Evolutionary conservation across 2,329 filamentous ascomycete species (phyloP), one percentile per base, ranked within the genome.

Genomic region (Cryphonectria parasitica): DNA sequence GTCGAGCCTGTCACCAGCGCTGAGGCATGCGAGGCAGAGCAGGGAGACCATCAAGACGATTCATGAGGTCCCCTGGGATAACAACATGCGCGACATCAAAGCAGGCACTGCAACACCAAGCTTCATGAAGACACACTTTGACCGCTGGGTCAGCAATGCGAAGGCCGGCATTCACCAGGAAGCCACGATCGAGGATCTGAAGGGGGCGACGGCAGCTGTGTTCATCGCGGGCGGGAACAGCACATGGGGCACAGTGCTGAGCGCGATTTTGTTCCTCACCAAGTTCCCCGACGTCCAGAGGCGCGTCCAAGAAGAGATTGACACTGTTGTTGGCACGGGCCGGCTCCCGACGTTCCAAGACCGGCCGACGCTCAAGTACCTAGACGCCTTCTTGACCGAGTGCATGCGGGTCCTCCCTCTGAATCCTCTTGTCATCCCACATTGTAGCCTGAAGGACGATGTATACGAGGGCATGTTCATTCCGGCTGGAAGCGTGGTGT

Each of bases 401-500:
- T 80, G 80, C 11, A 77, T 81, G 52, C 80, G 85, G 31, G 84
- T 81, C 80, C 78, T 77, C 39, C 84, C 84, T 5, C 76, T 86
- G 3, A 82, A 80, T 17, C 84, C 85, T 0, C 76, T 86, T 1
- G 85, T 84, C 2, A 84, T 90, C 49, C 88, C 88, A 1, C 88
- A 90, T 76, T 82, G 79, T 61, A 82, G 85, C 19, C 80, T 85
- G 1, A 77, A 84, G 63, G 87, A 90, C 64, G 88, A 90, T 69
- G 79, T 84, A 15, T 90, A 89, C 75, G 80, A 85, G 28, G 87
- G 83, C 45, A 86, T 87, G 77, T 83, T 84, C 70, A 88, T 90
- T 65, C 87, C 87, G 13, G 84, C 83, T n/a, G 88, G 87, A 2
- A 81, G 82, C 6, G 76, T 82, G 25, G 76, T 71, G n/a, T 72